phyloP scores from a whole-genome alignment of 371 early-diverging fungal species.

The Mucor saturninus region DNA sequence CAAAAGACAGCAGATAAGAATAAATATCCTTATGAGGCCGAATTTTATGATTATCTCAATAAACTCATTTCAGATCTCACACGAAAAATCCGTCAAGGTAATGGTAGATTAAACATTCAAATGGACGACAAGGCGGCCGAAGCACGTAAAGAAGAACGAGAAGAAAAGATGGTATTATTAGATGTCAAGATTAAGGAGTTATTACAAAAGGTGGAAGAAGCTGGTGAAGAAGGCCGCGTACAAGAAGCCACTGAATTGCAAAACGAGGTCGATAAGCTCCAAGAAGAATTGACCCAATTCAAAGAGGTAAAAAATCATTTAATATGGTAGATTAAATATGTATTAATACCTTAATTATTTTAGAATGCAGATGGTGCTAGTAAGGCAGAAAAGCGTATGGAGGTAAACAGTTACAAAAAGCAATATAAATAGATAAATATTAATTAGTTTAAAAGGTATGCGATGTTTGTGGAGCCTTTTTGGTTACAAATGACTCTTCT shows the following conservation, averaged over 20 bases:
- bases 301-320: slow-evolving; percentile 52
- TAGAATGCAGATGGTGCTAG: slow-evolving; percentile 70
- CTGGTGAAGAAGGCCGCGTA: slow-evolving; percentile 82
- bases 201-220: slow-evolving; percentile 71
- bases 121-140: slow-evolving; percentile 74
- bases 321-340: no score
- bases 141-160: slow-evolving; percentile 77
- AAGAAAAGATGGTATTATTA: slow-evolving; percentile 81
- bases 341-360: neutral
- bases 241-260: slow-evolving; percentile 75
- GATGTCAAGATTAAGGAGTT: slow-evolving; percentile 83
- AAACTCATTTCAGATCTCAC: slow-evolving; percentile 76
- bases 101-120: slow-evolving; percentile 75
- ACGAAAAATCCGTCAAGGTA: slow-evolving; percentile 76
- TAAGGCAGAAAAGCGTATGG: slow-evolving; percentile 79
- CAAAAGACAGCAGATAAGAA: slow-evolving; percentile 69
- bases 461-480: slow-evolving; percentile 87
- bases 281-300: slow-evolving; percentile 64
- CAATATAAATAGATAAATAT: neutral
- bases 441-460: slow-evolving; percentile 63
- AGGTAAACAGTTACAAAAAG: slow-evolving; percentile 28
- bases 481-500: slow-evolving; percentile 84
- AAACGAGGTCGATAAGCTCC: slow-evolving; percentile 68
- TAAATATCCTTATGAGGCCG: slow-evolving; percentile 76
- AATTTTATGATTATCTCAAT: slow-evolving; percentile 76